Percentiles rank a stretch among this genome's conserved stretches.
phyloP scores from a whole-genome alignment of 2,329 filamentous ascomycete genomes.

The Paecilomyces fulvus region DNA sequence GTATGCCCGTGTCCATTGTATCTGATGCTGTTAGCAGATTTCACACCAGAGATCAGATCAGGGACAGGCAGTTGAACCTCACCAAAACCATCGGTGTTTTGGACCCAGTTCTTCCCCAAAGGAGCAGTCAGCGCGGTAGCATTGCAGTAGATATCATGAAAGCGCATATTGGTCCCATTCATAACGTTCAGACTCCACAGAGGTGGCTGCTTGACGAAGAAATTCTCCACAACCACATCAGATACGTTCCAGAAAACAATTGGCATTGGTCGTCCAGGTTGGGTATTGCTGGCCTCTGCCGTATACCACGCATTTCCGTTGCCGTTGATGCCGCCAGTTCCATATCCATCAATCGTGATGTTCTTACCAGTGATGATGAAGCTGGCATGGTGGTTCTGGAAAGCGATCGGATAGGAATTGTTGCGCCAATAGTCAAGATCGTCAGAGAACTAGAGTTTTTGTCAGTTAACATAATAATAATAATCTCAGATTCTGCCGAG shows the following conservation, averaged over 20 bases:
- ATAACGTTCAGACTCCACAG: conserved; percentile 51
- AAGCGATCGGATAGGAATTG: conserved; percentile 45
- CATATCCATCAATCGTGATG: conserved; percentile 45
- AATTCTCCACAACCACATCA: conserved; percentile 46
- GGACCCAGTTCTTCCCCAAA: conserved; percentile 47
- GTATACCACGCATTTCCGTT: conserved; percentile 50
- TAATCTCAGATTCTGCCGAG: not conserved
- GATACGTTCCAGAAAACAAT: conserved; percentile 52
- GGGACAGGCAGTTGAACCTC: not conserved
- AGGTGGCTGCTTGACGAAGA: conserved; percentile 43
- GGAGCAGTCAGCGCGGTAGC: conserved; percentile 44
- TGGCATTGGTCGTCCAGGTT: conserved; percentile 47
- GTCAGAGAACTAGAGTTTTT: conserved; percentile 33
- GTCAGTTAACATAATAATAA: not conserved
- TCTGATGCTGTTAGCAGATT: conserved; percentile 18
- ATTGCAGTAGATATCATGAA: conserved; percentile 45
- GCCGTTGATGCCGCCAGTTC: conserved; percentile 46
- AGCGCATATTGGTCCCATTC: conserved; percentile 47
- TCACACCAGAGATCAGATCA: not conserved
- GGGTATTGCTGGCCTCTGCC: conserved; percentile 39
- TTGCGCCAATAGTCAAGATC: conserved; percentile 48
- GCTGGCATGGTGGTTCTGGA: conserved; percentile 49
- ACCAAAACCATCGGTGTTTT: conserved; percentile 50
- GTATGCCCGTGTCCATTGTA: no score
- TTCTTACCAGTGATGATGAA: conserved; percentile 44